A percentile compares a stretch with the other conserved stretches of the same genome.
Evolutionary conservation across 2,329 filamentous ascomycete genomes (phyloP).

Genomic region (Fusarium sp.): DNA sequence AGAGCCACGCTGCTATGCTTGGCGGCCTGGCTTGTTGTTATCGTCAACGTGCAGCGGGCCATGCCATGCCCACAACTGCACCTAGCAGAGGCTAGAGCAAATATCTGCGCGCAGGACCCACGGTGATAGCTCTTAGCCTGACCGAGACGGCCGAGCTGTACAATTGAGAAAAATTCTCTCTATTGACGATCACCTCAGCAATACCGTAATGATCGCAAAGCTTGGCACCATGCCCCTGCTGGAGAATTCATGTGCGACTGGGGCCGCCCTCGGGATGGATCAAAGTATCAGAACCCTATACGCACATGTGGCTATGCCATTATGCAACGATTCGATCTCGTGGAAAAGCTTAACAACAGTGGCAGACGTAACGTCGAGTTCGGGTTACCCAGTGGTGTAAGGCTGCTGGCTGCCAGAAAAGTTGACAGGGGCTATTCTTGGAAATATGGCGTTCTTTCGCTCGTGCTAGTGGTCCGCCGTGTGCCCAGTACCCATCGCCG

Average conservation of each 20-base stretch:
- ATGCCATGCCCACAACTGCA: constrained; percentile 18
- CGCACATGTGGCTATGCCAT: constrained; percentile 38
- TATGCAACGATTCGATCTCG: constrained; percentile 41
- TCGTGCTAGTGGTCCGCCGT: constrained; percentile 32
- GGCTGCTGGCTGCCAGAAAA: constrained; percentile 10
- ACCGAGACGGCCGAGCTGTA: constrained; percentile 16
- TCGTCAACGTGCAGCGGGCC: constrained; percentile 28
- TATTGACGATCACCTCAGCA: constrained; percentile 8
- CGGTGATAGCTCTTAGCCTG: constrained; percentile 28
- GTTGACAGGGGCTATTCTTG: constrained; percentile 46
- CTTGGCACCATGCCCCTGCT: constrained; percentile 25
- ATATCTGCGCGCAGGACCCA: constrained; percentile 32
- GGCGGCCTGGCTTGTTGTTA: constrained; percentile 24
- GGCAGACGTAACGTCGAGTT: constrained; percentile 33
- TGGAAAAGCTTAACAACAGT: constrained; percentile 37
- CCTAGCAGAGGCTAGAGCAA: constrained; percentile 36
- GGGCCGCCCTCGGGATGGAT: constrained; percentile 1
- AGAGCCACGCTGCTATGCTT: constrained; percentile 31
- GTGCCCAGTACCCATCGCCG: constrained; percentile 40
- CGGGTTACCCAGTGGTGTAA: constrained; percentile 18
- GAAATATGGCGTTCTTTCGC: constrained; percentile 36
- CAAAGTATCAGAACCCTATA: constrained; percentile 16
- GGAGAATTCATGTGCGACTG: constrained; percentile 15
- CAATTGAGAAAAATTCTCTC: constrained; percentile 15
- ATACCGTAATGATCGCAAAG: neutral